Evolutionary conservation across 441 rosid species (phyloP).

Genomic region (Mallotus repandus): DNA sequence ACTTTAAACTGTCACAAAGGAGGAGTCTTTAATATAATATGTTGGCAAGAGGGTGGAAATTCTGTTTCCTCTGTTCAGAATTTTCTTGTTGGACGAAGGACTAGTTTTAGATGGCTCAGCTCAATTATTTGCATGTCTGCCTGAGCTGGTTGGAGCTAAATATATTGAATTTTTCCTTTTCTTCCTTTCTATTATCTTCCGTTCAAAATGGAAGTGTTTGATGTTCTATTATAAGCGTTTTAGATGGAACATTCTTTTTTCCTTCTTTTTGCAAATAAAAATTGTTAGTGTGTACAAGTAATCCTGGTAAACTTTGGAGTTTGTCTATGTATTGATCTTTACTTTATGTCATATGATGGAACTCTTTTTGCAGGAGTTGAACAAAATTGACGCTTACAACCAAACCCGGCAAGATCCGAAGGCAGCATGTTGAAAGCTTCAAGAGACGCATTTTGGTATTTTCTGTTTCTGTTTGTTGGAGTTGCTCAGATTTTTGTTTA

Average conservation of each 20-base stretch:
- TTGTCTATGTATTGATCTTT: not conserved
- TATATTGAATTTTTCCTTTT: no score
- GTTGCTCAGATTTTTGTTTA: no score
- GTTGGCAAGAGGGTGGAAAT: no score
- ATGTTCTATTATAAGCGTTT: not conserved
- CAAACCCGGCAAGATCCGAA: slow-evolving; percentile 59
- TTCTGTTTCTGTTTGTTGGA: not conserved
- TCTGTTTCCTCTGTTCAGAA: not conserved
- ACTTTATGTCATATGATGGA: not conserved
- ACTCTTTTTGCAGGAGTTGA: slow-evolving; percentile 51
- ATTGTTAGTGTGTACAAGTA: no score
- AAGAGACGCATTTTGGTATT: slow-evolving; percentile 50
- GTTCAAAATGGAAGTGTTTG: not conserved
- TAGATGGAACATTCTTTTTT: not conserved
- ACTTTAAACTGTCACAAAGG: not conserved
- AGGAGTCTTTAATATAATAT: not conserved
- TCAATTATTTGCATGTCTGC: not conserved
- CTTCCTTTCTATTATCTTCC: not conserved
- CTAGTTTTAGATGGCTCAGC: not conserved
- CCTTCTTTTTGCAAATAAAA: no score
- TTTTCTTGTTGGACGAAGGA: not conserved
- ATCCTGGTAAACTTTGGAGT: not conserved
- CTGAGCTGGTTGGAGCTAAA: not conserved
- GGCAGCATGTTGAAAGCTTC: slow-evolving; percentile 56
- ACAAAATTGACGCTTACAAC: slow-evolving; percentile 58